phyloP scores from a whole-genome alignment of 1,284 basidiomycete species.

The Puccinia horiana region DNA sequence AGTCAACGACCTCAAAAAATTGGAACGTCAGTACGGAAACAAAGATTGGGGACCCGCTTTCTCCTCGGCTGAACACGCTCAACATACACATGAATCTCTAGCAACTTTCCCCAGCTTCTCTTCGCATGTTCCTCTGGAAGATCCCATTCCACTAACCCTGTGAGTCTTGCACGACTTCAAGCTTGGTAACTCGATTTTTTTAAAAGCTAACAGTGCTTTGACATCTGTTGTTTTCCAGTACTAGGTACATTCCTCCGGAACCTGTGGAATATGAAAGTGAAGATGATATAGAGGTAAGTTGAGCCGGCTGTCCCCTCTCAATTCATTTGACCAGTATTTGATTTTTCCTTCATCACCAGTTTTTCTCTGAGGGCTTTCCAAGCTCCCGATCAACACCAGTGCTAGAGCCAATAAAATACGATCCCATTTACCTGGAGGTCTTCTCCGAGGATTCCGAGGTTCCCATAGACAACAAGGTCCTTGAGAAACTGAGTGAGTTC shows the following conservation, averaged over 20 bases:
- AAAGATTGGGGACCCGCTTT: too few species aligned
- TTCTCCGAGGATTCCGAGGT: neutral
- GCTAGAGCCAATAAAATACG: neutral
- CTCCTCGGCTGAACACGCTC: too few species aligned
- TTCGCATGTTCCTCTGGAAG: too few species aligned
- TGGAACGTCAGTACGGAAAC: too few species aligned
- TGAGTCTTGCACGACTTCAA: neutral
- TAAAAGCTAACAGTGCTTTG: neutral
- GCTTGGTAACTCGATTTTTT: neutral
- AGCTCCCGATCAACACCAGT: too few species aligned
- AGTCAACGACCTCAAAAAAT: too few species aligned
- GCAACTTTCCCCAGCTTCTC: too few species aligned
- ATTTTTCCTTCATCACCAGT: neutral
- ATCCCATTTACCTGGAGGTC: neutral
- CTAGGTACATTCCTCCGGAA: too few species aligned
- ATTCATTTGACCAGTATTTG: neutral
- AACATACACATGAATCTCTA: too few species aligned
- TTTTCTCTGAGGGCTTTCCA: too few species aligned
- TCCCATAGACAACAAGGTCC: neutral
- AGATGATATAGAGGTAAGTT: neutral
- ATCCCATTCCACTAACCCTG: neutral
- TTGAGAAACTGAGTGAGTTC: neutral
- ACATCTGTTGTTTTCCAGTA: neutral
- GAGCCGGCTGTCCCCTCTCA: neutral
- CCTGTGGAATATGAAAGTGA: neutral